These are phyloP conservation scores for Xylaria sp. DNA, from an alignment of 2,329 filamentous ascomycete species.

Conservation along the genomic window DNA sequence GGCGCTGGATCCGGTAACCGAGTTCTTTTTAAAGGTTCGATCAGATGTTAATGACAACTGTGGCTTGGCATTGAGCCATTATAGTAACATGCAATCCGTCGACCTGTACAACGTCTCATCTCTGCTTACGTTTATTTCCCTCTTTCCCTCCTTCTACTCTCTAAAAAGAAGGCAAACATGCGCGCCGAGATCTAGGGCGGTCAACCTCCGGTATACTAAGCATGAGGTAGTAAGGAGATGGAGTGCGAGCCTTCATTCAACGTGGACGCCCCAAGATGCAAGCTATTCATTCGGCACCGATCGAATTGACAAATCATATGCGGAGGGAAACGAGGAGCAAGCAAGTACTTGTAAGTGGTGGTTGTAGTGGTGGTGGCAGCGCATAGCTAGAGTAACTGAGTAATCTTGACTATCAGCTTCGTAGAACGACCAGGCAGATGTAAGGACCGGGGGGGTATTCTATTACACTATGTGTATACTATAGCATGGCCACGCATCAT, in stretches of 20 bases:
- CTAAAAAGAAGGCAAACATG: background rate
- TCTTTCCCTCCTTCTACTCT: background rate
- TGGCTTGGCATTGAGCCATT: slow-evolving; percentile 21
- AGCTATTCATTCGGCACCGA: background rate
- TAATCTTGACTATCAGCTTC: background rate
- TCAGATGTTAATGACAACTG: slow-evolving; percentile 5
- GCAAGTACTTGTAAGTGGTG: background rate
- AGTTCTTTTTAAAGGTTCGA: slow-evolving; percentile 17
- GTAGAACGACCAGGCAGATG: background rate
- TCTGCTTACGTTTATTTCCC: slow-evolving; percentile 12
- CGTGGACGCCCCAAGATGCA: background rate
- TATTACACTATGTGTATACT: background rate
- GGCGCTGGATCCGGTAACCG: slow-evolving; percentile 18
- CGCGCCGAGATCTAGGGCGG: slow-evolving; percentile 8
- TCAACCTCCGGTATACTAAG: slow-evolving; percentile 10
- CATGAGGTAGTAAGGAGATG: slow-evolving; percentile 22
- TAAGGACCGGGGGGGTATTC: background rate
- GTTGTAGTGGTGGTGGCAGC: background rate
- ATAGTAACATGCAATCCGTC: slow-evolving; percentile 15
- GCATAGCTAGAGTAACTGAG: background rate
- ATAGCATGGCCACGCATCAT: background rate
- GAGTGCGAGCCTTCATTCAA: slow-evolving; percentile 19
- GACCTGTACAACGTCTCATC: slow-evolving; percentile 17
- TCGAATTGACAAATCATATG: slow-evolving; percentile 9
- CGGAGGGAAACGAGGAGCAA: background rate